Conservation (phyloP, 306 rosid genomes). For the Vicia villosa region DNA sequence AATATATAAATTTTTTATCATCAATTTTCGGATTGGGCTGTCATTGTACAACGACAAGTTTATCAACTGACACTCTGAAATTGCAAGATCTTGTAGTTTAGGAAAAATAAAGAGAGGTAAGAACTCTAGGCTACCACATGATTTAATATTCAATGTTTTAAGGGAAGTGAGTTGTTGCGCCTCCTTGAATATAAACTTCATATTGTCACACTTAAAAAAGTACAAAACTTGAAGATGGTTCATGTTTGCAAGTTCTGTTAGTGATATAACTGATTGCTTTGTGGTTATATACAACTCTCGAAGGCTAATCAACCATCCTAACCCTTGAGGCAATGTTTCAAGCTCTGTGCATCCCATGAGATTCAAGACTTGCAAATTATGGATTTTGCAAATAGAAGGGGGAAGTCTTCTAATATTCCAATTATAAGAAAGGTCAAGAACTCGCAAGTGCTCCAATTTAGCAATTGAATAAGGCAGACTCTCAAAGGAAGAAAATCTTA, state of each 20-base stretch:
- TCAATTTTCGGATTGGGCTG: not conserved
- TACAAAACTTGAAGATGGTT: not conserved
- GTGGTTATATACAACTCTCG: constrained; percentile 13
- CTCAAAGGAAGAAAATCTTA: not conserved
- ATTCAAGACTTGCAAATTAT: constrained; percentile 16
- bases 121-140: not conserved
- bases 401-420: not conserved
- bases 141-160: not conserved
- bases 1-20: not conserved
- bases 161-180: not conserved
- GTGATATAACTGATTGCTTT: not conserved
- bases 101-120: not conserved
- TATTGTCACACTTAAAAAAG: not conserved
- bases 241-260: not conserved
- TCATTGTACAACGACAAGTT: not conserved
- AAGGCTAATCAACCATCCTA: constrained; percentile 9
- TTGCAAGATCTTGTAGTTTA: not conserved
- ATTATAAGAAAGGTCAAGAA: not conserved
- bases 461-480: not conserved
- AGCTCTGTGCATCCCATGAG: not conserved
- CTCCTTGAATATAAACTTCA: not conserved
- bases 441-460: not conserved
- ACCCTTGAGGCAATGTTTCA: constrained; percentile 28
- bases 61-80: not conserved
- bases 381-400: not conserved